Evolutionary conservation across 768 basidiomycete species (phyloP).

Genomic region (Tephrocybe sp.): DNA sequence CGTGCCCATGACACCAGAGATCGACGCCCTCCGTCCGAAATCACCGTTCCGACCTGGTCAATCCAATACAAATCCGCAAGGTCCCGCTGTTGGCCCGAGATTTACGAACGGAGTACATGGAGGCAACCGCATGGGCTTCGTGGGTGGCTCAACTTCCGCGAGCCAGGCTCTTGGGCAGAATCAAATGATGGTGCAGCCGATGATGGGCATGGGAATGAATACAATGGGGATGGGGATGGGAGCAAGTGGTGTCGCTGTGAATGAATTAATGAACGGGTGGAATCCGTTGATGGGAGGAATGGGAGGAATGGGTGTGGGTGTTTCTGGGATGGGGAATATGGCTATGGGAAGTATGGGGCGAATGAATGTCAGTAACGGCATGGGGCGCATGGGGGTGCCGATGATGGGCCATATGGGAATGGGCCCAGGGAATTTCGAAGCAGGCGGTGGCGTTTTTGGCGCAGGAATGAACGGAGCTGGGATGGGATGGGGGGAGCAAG

Average conservation of each 20-base stretch:
- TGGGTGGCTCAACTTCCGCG: slow-evolving; percentile 19
- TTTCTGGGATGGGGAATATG: slow-evolving; percentile 28
- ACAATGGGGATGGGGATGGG: slow-evolving; percentile 33
- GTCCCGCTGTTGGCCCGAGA: slow-evolving; percentile 16
- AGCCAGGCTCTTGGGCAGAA: slow-evolving; percentile 28
- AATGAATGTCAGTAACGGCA: slow-evolving; percentile 27
- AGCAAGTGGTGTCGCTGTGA: slow-evolving; percentile 21
- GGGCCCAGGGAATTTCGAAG: slow-evolving; percentile 22
- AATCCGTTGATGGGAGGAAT: slow-evolving; percentile 34
- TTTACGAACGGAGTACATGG: slow-evolving; percentile 14
- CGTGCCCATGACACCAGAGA: slow-evolving; percentile 74
- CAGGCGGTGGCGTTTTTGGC: slow-evolving; percentile 27
- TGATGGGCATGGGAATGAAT: slow-evolving; percentile 31
- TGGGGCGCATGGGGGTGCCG: slow-evolving; percentile 24
- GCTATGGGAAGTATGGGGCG: slow-evolving; percentile 25
- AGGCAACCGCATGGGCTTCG: slow-evolving; percentile 20
- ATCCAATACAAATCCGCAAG: slow-evolving; percentile 18
- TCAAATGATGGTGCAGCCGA: slow-evolving; percentile 31
- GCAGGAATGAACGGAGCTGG: slow-evolving; percentile 31
- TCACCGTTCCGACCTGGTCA: slow-evolving; percentile 59
- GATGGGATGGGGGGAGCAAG: slow-evolving; percentile 34
- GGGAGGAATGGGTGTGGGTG: slow-evolving; percentile 15
- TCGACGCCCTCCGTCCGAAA: slow-evolving; percentile 82
- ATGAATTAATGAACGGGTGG: slow-evolving; percentile 36
- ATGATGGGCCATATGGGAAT: slow-evolving; percentile 26